These are phyloP conservation scores for Scenedesmus sp. DNA, from an alignment of 163 green algal genomes.

Conservation along the genomic window DNA sequence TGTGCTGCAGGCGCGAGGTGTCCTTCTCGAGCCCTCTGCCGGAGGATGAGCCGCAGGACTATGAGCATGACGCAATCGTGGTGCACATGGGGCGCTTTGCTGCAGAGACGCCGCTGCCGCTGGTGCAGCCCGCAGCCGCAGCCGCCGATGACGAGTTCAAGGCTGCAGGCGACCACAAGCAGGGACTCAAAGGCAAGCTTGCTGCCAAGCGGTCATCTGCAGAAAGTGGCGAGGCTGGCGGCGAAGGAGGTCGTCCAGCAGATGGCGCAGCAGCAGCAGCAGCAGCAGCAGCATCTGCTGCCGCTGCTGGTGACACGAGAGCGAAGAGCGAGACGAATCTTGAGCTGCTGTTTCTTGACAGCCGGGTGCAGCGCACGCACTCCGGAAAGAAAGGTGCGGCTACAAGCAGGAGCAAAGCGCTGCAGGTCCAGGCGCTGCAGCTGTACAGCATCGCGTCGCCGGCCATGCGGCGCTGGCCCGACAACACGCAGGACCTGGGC, in stretches of 20 bases:
- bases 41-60: background rate
- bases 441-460: background rate
- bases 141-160: background rate
- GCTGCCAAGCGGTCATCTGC: background rate
- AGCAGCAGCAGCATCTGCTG: background rate
- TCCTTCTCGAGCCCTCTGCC: background rate
- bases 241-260: background rate
- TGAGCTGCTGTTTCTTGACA: background rate
- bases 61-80: constrained; percentile 16
- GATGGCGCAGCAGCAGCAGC: background rate
- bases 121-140: background rate
- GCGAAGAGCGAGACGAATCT: background rate
- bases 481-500: background rate
- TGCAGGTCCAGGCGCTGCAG: constrained; percentile 16
- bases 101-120: background rate
- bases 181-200: background rate
- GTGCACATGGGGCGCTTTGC: constrained; percentile 23
- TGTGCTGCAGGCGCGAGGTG: background rate
- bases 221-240: background rate
- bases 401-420: background rate
- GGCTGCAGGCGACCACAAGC: background rate
- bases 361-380: background rate
- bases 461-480: background rate
- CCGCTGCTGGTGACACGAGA: background rate
- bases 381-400: background rate